Evolutionary conservation across 768 basidiomycete species (phyloP).

Genomic region (Mycena kentingensis): DNA sequence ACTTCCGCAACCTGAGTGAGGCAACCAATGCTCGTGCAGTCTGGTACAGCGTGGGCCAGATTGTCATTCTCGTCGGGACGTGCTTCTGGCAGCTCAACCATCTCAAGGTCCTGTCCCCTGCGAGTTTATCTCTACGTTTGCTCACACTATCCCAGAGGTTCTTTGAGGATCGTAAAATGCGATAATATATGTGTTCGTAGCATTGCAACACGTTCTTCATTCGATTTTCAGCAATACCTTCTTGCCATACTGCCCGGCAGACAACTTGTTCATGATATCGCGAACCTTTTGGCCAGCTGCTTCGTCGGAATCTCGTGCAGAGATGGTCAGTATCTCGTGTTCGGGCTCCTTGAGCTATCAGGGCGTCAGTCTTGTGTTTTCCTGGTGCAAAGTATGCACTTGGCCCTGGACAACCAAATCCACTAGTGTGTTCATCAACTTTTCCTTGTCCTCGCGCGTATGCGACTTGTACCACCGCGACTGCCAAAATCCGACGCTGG

Average conservation of each 20-base stretch:
- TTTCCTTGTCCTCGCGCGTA: conserved; percentile 48
- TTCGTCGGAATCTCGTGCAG: conserved; percentile 37
- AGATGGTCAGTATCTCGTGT: conserved; percentile 67
- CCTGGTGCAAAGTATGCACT: conserved; percentile 35
- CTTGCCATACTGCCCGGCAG: conserved; percentile 41
- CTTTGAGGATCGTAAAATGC: conserved; percentile 85
- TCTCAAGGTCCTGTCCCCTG: conserved; percentile 66
- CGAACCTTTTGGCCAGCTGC: conserved; percentile 48
- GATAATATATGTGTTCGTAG: conserved; percentile 38
- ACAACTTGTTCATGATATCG: conserved; percentile 45
- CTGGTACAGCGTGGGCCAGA: conserved; percentile 92
- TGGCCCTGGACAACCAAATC: conserved; percentile 55
- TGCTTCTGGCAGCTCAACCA: conserved; percentile 94
- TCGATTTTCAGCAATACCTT: conserved; percentile 45
- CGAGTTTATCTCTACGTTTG: neutral
- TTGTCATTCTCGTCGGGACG: conserved; percentile 77
- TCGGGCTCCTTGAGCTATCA: conserved; percentile 73
- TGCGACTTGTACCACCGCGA: conserved; percentile 64
- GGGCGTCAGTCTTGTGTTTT: neutral
- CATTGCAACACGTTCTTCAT: conserved; percentile 14
- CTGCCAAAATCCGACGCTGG: conserved; percentile 79
- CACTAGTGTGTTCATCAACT: conserved; percentile 53
- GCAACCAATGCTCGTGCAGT: conserved; percentile 88
- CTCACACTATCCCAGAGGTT: conserved; percentile 54
- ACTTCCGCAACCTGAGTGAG: conserved; percentile 89